Percentiles rank a stretch among this genome's conserved stretches.
Evolutionary conservation across 2,329 filamentous ascomycete species (phyloP).

Genomic region (Lachnum nothofagi): DNA sequence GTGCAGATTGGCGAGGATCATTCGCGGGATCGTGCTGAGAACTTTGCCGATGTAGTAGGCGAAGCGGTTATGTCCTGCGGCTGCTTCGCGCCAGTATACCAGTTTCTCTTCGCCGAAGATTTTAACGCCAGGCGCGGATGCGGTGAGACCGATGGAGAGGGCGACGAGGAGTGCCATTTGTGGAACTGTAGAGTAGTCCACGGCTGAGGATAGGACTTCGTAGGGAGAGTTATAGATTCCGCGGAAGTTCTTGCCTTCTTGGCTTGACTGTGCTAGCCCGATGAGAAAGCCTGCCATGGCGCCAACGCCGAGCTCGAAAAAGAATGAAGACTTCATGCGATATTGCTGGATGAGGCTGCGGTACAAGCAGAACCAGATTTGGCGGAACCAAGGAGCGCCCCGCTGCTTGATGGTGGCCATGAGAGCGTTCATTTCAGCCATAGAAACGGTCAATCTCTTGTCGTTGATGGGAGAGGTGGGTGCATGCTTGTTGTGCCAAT

Average conservation of each 20-base stretch:
- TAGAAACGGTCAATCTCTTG: slow-evolving; percentile 28
- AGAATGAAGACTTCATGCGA: slow-evolving; percentile 46
- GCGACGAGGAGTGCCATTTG: slow-evolving; percentile 48
- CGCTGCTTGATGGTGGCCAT: slow-evolving; percentile 44
- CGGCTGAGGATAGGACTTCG: slow-evolving; percentile 45
- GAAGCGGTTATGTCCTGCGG: slow-evolving; percentile 50
- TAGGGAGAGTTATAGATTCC: slow-evolving; percentile 49
- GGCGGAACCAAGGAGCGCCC: slow-evolving; percentile 44
- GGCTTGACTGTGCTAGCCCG: slow-evolving; percentile 46
- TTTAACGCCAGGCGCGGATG: slow-evolving; percentile 50
- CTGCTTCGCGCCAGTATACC: slow-evolving; percentile 50
- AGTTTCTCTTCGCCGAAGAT: slow-evolving; percentile 53
- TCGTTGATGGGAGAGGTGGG: slow-evolving; percentile 28
- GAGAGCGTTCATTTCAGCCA: slow-evolving; percentile 39
- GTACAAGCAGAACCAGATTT: slow-evolving; percentile 48
- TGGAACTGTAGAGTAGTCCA: slow-evolving; percentile 46
- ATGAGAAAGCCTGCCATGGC: slow-evolving; percentile 49
- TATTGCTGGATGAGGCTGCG: slow-evolving; percentile 54
- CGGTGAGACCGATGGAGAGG: slow-evolving; percentile 52
- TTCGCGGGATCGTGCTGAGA: slow-evolving; percentile 46
- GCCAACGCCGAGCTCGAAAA: slow-evolving; percentile 50
- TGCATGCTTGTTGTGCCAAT: slow-evolving; percentile 38
- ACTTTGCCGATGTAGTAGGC: slow-evolving; percentile 55
- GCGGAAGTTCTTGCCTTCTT: slow-evolving; percentile 48
- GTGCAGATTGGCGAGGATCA: slow-evolving; percentile 48